Base-by-base conservation (phyloP, 495 filamentous ascomycete species). In the Evernia prunastri region DNA sequence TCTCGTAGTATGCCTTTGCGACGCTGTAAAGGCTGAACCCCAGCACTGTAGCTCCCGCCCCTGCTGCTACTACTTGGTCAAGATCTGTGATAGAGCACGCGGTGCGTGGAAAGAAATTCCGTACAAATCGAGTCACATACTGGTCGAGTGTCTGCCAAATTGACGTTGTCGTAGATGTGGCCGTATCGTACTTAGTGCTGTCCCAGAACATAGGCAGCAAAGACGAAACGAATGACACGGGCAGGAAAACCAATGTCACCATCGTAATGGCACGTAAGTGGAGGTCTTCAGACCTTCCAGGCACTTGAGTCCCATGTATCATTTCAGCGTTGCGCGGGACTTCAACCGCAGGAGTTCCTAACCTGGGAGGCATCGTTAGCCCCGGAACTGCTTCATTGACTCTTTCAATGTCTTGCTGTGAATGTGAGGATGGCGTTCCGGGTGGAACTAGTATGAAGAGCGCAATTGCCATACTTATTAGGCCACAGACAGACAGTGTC, bases 31-130 rank as follows among this genome's bases (percentile, higher is more conserved):
- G 20, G 27, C 6, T 57, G 18, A 62, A 62, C 0, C 58, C 64
- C 23, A 66, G 64, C 1, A 66, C 64, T 35, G 10, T 66, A 36
- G 51, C 31, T 33, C 64, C 64, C 31, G 59, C 59, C 7, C 61
- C 47, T 25, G 65, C 6, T 15, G 66, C 62, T 12, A 58, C 47
- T 10, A 47, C 49, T 27, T 64, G 62, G 29, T 67, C 66, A 27
- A 67, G 58, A 1, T 63, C 62, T 15, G 54, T 67, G 17, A 59
- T 31, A 39, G 65, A 67, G 45, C 39, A 45, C 18, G 58, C 39
- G 23, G 65, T 64, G 37, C 6, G 58, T 25, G 64, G 64, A 15
- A 62, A 43, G 18, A 66, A 13, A 17, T 29, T 51, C 36, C 47
- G 59, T 33, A 15, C 51, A 42, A 61, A 40, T 11, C 35, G 49